Evolutionary conservation across 768 basidiomycete genomes (phyloP).

Genomic region (Tephrocybe sp.): DNA sequence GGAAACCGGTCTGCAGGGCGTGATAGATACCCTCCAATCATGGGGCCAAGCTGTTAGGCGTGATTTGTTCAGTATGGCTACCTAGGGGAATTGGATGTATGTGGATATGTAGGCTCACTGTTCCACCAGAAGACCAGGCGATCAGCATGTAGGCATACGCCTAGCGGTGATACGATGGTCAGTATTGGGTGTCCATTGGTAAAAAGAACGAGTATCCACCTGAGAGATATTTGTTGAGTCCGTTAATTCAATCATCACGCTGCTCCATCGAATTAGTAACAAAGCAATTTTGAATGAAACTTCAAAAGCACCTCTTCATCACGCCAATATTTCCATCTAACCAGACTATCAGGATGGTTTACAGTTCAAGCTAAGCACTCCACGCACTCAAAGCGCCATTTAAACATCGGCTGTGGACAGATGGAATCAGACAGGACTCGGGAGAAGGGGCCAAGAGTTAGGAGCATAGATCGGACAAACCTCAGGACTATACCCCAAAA

Average conservation of each 20-base stretch:
- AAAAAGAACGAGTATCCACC: background rate
- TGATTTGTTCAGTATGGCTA: background rate
- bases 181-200: background rate
- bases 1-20: constrained; percentile 49
- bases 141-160: constrained; percentile 72
- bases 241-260: constrained; percentile 74
- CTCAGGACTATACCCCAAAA: constrained; percentile 63
- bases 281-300: too few species aligned
- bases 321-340: constrained; percentile 67
- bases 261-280: constrained; percentile 17
- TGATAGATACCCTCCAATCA: constrained; percentile 53
- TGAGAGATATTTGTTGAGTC: constrained; percentile 63
- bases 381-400: constrained; percentile 39
- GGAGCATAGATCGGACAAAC: constrained; percentile 25
- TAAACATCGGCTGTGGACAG: constrained; percentile 55
- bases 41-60: constrained; percentile 27
- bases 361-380: background rate
- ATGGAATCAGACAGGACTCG: background rate
- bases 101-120: constrained; percentile 7
- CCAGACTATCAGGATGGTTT: background rate
- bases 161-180: constrained; percentile 23
- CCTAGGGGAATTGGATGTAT: too few species aligned
- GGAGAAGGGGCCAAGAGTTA: too few species aligned
- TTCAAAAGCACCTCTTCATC: constrained; percentile 68
- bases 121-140: constrained; percentile 34